A percentile compares a stretch with the other conserved stretches of the same genome.
Conservation (phyloP, 352 stramenopile species). For the Pythium coloratum region DNA sequence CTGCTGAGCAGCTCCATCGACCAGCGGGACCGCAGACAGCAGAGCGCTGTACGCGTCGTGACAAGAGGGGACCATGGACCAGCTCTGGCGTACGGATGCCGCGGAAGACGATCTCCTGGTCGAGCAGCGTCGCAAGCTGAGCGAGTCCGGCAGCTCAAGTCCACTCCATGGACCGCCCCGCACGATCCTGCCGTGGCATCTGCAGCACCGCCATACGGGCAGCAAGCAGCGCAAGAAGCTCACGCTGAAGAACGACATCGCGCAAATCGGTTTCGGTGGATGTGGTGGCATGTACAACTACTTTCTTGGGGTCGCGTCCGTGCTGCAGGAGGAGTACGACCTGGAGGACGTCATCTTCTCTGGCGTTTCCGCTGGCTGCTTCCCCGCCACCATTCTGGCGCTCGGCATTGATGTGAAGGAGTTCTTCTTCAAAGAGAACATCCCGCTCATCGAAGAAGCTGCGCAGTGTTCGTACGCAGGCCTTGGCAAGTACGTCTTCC, state of each 20-base stretch:
- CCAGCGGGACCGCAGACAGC: background rate
- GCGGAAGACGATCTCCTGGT: slow-evolving; percentile 26
- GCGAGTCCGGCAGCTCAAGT: slow-evolving; percentile 16
- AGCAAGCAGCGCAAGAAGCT: slow-evolving; percentile 46
- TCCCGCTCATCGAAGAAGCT: slow-evolving; percentile 67
- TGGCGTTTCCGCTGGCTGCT: slow-evolving; percentile 73
- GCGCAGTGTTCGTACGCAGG: slow-evolving; percentile 57
- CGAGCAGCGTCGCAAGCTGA: slow-evolving; percentile 22
- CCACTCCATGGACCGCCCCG: slow-evolving; percentile 20
- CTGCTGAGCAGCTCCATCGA: background rate
- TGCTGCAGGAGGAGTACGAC: slow-evolving; percentile 79
- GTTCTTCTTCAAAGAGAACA: slow-evolving; percentile 85
- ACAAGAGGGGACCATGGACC: slow-evolving; percentile 25
- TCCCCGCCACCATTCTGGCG: slow-evolving; percentile 63
- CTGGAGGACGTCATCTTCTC: slow-evolving; percentile 74
- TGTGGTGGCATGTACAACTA: slow-evolving; percentile 89
- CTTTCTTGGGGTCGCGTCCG: slow-evolving; percentile 73
- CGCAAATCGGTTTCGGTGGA: slow-evolving; percentile 78
- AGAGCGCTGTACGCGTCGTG: background rate
- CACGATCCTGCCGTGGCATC: slow-evolving; percentile 32
- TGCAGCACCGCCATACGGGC: slow-evolving; percentile 28
- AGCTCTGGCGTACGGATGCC: slow-evolving; percentile 39
- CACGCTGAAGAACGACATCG: slow-evolving; percentile 54
- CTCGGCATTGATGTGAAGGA: slow-evolving; percentile 71
- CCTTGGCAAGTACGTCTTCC: slow-evolving; percentile 47